A percentile compares a stretch with the other conserved stretches of the same genome.
phyloP scores from a whole-genome alignment of 257 asterid species.

The Thymus mandschuricus region DNA sequence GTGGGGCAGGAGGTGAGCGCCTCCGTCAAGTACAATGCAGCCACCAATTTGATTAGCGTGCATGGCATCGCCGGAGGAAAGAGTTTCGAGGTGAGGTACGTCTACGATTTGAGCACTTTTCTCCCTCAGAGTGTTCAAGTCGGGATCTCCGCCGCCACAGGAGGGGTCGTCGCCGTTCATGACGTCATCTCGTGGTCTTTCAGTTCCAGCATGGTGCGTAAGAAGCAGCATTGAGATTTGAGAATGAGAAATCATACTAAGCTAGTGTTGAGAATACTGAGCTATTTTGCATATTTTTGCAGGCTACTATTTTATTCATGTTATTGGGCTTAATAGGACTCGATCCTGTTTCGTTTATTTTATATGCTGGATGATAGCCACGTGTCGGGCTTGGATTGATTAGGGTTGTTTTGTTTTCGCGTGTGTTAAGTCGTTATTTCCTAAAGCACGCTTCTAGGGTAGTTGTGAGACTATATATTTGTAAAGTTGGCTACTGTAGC shows the following conservation, averaged over 20 bases:
- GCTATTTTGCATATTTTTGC: too few species aligned
- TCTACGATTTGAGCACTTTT: constrained; percentile 2
- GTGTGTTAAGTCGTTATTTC: too few species aligned
- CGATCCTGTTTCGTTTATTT: too few species aligned
- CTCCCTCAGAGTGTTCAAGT: constrained; percentile 17
- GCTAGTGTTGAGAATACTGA: too few species aligned
- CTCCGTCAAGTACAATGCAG: neutral
- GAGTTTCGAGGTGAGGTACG: constrained; percentile 2
- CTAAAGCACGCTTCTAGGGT: too few species aligned
- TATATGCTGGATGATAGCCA: too few species aligned
- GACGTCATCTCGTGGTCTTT: neutral
- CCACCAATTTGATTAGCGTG: neutral
- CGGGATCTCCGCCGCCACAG: constrained; percentile 19
- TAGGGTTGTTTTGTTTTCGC: too few species aligned
- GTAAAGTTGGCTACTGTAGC: too few species aligned
- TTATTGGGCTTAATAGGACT: too few species aligned
- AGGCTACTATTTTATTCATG: too few species aligned
- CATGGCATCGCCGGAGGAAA: neutral
- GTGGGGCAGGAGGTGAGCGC: constrained; percentile 2
- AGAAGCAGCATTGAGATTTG: neutral
- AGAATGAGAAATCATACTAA: neutral
- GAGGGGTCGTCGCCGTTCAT: neutral
- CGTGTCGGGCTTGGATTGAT: too few species aligned
- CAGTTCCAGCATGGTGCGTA: neutral
- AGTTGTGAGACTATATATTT: too few species aligned